Evolutionary conservation across 163 green algal genomes (phyloP).

Genomic region (Dunaliella salina): DNA sequence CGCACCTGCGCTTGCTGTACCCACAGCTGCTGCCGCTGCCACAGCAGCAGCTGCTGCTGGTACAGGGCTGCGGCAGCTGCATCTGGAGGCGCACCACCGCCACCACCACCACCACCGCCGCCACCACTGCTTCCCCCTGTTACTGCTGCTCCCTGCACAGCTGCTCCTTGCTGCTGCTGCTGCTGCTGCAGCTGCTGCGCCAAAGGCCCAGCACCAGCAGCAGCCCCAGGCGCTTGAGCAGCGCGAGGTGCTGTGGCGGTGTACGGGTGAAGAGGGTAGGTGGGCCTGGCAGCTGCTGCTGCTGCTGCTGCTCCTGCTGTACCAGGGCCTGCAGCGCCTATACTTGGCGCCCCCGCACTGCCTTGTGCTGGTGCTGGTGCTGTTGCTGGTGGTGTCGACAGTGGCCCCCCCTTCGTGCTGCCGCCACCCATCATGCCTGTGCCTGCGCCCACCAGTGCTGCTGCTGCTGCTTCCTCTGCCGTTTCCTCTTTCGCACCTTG

Average conservation of each 20-base stretch:
- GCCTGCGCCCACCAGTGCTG: background rate
- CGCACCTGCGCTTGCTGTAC: background rate
- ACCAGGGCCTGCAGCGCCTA: too few relatives aligned
- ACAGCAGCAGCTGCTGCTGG: background rate
- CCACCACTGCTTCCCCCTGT: background rate
- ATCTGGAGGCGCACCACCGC: background rate
- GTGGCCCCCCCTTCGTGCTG: too few relatives aligned
- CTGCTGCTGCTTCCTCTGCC: background rate
- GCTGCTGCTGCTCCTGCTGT: background rate
- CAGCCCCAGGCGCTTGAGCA: background rate
- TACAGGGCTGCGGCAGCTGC: background rate
- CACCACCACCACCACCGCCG: background rate
- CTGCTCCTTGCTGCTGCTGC: background rate
- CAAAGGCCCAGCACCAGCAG: background rate
- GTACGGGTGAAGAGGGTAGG: too few relatives aligned
- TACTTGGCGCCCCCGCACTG: too few relatives aligned
- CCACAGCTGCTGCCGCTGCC: slow-evolving; percentile 4
- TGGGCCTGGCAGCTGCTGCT: background rate
- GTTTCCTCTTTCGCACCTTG: background rate
- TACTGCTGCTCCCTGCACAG: background rate
- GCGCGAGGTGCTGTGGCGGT: too few relatives aligned
- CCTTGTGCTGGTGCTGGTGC: too few relatives aligned
- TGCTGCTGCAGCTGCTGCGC: slow-evolving; percentile 9
- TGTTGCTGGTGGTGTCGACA: too few relatives aligned
- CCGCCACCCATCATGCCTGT: too few relatives aligned